These are phyloP conservation scores for Ceratocystis cacaofunesta DNA, from an alignment of 2,329 filamentous ascomycete species.

Conservation along the genomic window DNA sequence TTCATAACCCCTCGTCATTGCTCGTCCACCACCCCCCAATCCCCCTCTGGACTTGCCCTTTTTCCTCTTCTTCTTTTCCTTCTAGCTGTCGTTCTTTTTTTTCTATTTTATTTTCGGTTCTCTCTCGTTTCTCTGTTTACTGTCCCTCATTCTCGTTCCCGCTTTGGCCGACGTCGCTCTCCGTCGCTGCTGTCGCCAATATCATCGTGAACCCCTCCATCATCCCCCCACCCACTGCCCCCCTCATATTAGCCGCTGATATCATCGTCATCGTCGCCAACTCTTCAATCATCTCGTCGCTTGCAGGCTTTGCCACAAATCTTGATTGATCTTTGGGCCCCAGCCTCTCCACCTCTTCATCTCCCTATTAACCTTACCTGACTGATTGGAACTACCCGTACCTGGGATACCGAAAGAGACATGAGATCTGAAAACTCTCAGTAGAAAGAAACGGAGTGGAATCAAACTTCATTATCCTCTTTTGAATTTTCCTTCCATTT, in stretches of 20 bases:
- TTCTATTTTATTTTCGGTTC: constrained; percentile 1
- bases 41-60: constrained; percentile 2
- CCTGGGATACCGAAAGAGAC: constrained; percentile 14
- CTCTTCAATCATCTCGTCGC: neutral
- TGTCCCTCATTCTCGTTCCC: constrained; percentile 1
- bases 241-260: neutral
- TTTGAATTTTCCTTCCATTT: constrained; percentile 8
- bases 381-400: constrained; percentile 9
- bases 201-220: neutral
- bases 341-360: neutral
- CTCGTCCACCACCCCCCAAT: constrained; percentile 22
- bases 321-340: constrained; percentile 7
- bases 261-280: neutral
- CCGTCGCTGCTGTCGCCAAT: neutral
- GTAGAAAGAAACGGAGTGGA: constrained; percentile 16
- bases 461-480: constrained; percentile 12
- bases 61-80: neutral
- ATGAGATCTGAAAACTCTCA: constrained; percentile 14
- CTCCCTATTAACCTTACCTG: constrained; percentile 3
- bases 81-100: neutral
- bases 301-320: constrained; percentile 1
- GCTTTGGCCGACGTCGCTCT: neutral
- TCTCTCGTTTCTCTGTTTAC: constrained; percentile 8
- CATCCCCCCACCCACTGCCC: neutral
- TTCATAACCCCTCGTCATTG: constrained; percentile 26